A percentile compares a stretch with the other conserved stretches of the same genome.
These are phyloP conservation scores for Candida buenavistaensis DNA, from an alignment of 1,139 yeast species.

Conservation along the genomic window DNA sequence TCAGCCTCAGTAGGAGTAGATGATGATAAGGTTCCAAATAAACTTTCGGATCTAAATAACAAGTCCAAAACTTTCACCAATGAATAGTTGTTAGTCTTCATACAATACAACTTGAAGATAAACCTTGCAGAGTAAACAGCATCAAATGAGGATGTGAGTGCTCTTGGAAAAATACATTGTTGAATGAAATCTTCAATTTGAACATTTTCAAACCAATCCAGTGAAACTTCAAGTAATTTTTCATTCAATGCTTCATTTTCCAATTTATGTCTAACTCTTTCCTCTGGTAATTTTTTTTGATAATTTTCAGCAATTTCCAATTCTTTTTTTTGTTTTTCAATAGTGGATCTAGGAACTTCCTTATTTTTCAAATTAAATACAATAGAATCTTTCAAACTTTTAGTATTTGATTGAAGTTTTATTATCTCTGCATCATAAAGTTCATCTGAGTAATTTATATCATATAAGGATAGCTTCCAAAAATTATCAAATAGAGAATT, in stretches of 20 bases:
- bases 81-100: slow-evolving; percentile 45
- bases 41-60: slow-evolving; percentile 50
- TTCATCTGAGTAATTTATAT: slow-evolving; percentile 56
- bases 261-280: slow-evolving; percentile 30
- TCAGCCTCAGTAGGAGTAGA: slow-evolving; percentile 80
- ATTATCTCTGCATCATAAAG: slow-evolving; percentile 53
- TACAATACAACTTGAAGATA: slow-evolving; percentile 49
- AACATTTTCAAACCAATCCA: slow-evolving; percentile 28
- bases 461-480: slow-evolving; percentile 79
- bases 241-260: slow-evolving; percentile 19
- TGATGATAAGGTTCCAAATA: slow-evolving; percentile 65
- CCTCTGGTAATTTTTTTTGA: slow-evolving; percentile 26
- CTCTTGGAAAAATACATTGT: slow-evolving; percentile 72
- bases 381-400: slow-evolving; percentile 33
- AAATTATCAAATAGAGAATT: slow-evolving; percentile 53
- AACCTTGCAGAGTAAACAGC: slow-evolving; percentile 73
- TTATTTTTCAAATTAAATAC: slow-evolving; percentile 28
- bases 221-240: slow-evolving; percentile 18
- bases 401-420: slow-evolving; percentile 35
- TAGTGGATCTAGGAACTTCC: slow-evolving; percentile 25
- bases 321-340: slow-evolving; percentile 30
- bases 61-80: slow-evolving; percentile 44
- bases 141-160: slow-evolving; percentile 79
- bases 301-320: slow-evolving; percentile 26
- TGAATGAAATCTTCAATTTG: slow-evolving; percentile 44